Conservation (phyloP, 139 green algal genomes). For the Mychonastes homosphaera region DNA sequence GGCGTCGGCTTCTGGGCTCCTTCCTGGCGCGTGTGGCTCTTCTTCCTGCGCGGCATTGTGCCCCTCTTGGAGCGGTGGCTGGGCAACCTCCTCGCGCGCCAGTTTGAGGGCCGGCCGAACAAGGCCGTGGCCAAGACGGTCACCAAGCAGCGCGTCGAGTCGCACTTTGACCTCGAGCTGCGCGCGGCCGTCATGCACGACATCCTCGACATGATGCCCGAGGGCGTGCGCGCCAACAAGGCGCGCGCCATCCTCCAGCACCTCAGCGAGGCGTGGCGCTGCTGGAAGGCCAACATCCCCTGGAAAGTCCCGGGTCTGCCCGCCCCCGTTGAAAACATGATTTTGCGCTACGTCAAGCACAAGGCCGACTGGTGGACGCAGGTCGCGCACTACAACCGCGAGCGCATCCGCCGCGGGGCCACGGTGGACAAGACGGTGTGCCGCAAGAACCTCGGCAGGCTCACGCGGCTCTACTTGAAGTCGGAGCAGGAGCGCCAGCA, state of each 20-base stretch:
- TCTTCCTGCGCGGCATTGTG: slow-evolving; percentile 97
- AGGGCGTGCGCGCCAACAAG: slow-evolving; percentile 71
- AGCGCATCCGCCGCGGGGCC: slow-evolving; percentile 94
- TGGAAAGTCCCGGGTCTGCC: slow-evolving; percentile 98
- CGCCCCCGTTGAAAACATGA: slow-evolving; percentile 98
- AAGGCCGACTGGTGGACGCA: slow-evolving; percentile 99
- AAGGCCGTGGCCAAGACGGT: slow-evolving; percentile 97
- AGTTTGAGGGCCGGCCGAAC: slow-evolving; percentile 95
- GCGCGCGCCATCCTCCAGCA: slow-evolving; percentile 97
- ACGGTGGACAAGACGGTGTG: slow-evolving; percentile 99
- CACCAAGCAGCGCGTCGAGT: slow-evolving; percentile 98
- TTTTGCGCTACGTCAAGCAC: slow-evolving; percentile 98
- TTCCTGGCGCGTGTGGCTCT: slow-evolving; percentile 99
- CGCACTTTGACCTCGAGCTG: slow-evolving; percentile 97
- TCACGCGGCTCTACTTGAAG: slow-evolving; percentile 97
- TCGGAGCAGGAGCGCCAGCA: slow-evolving; percentile 97
- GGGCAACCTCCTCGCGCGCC: slow-evolving; percentile 95
- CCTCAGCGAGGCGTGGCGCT: slow-evolving; percentile 96
- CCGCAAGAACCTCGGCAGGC: slow-evolving; percentile 97
- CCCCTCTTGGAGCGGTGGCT: slow-evolving; percentile 98
- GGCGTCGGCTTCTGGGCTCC: slow-evolving; percentile 99
- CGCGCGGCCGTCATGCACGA: slow-evolving; percentile 97
- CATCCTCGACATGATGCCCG: slow-evolving; percentile 99
- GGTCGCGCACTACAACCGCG: slow-evolving; percentile 98
- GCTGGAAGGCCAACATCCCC: slow-evolving; percentile 89